Evolutionary conservation across 2,329 filamentous ascomycete species (phyloP), one percentile per base, ranked within the genome.

Genomic region (Cladosporium velox): DNA sequence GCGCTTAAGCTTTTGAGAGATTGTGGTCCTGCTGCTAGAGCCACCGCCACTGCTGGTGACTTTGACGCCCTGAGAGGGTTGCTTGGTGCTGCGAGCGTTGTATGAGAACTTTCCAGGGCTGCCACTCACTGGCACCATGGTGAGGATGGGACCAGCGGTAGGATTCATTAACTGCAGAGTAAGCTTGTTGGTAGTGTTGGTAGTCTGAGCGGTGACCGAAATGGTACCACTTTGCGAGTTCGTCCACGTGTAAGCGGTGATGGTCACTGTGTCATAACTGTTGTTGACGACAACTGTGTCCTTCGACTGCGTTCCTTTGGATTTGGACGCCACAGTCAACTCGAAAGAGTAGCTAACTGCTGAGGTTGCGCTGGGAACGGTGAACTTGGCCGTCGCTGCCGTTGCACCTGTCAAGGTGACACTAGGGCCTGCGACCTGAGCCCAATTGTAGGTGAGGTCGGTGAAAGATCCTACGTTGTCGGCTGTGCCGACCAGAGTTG

Each of bases 191-290:
- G 73, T 71, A 12, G 74, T 73, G 34, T 77, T 76, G 12, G 73
- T 69, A n/a, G 75, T 77, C 35, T 72, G 73, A 47, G 76, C 78
- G 1, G 72, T 70, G 44, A 78, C 75, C 12, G 67, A 65, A 26
- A 78, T 72, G 14, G 73, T 73, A 6, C 77, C 77, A 1, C 72
- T 70, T 49, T 78, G 73, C n/a, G 67, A 58, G 0, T 67, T 70
- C 30, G 70, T 73, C 73, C 73, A 77, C 1, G 76, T 77, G 65
- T 77, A 79, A 1, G 68, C 69, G 51, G 77, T 74, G 47, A 79
- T 68, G 8, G 65, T 70, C n/a, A 79, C 77, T 8, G 68, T 65
- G 54, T 79, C 77, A 1, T 57, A 10, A 1, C 70, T 67, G 51
- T 75, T 70, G 34, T 68, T 72, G 65, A 78, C 67, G 6, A 72